Evolutionary conservation across 108 stramenopile genomes (phyloP).

Genomic region (Nitzschia sp.): DNA sequence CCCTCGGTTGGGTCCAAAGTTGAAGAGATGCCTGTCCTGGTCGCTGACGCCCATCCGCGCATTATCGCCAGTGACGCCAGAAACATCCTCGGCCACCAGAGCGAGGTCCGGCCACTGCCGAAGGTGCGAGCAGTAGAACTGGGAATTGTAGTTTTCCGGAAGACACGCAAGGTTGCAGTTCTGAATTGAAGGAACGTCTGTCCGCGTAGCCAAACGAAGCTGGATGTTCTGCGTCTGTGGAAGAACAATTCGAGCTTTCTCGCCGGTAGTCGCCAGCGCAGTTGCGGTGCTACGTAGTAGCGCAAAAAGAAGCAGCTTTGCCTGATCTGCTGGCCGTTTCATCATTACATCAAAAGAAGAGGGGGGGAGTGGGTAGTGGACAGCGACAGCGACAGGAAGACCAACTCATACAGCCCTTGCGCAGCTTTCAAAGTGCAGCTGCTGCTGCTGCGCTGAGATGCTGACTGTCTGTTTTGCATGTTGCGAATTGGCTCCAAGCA

Average conservation of each 20-base stretch:
- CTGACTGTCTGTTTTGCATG: too few species aligned
- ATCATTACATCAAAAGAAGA: too few species aligned
- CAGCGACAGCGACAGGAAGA: too few species aligned
- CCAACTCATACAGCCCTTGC: too few species aligned
- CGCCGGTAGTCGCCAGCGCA: constrained; percentile 44
- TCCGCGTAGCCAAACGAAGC: constrained; percentile 68
- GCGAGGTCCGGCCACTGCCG: constrained; percentile 83
- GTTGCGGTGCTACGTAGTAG: constrained; percentile 64
- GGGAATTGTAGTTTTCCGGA: constrained; percentile 88
- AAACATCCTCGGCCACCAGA: constrained; percentile 74
- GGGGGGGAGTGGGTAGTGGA: too few species aligned
- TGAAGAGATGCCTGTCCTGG: not conserved
- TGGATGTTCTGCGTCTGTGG: constrained; percentile 38
- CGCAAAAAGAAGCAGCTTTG: constrained; percentile 61
- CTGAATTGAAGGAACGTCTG: constrained; percentile 76
- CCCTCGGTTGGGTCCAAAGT: not conserved
- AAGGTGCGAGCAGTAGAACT: constrained; percentile 82
- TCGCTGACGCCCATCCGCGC: not conserved
- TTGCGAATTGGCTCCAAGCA: too few species aligned
- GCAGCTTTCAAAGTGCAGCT: too few species aligned
- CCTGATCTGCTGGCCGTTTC: constrained; percentile 47
- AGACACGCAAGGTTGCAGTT: constrained; percentile 83
- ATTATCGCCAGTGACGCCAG: not conserved
- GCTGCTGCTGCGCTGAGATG: too few species aligned
- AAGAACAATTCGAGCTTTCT: constrained; percentile 16